Evolutionary conservation across 139 green algal species (phyloP).

Genomic region (Tetraselmis chui): DNA sequence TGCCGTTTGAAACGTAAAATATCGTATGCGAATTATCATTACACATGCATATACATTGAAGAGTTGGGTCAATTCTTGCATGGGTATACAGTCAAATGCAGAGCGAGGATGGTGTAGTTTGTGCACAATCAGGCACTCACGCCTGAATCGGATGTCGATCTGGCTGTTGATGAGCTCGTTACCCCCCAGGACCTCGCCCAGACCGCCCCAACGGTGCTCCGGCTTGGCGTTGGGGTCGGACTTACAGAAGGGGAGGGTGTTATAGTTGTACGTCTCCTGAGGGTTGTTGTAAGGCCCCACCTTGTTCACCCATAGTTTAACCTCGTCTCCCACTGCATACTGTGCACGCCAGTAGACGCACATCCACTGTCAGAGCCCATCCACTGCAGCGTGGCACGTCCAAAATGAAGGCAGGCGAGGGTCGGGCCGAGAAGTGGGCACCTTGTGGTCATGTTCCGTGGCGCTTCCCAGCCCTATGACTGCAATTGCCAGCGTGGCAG

Average conservation of each 20-base stretch:
- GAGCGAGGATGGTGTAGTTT: neutral
- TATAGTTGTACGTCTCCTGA: slow-evolving; percentile 98
- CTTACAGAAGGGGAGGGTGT: slow-evolving; percentile 89
- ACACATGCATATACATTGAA: neutral
- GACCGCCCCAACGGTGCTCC: slow-evolving; percentile 83
- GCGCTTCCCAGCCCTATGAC: too few species aligned
- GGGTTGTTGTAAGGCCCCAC: slow-evolving; percentile 95
- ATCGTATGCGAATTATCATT: neutral
- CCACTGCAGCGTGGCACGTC: too few species aligned
- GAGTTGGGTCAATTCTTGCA: neutral
- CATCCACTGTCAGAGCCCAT: too few species aligned
- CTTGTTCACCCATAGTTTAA: slow-evolving; percentile 93
- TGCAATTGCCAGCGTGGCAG: too few species aligned
- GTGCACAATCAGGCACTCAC: slow-evolving; percentile 24
- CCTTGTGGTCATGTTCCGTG: too few species aligned
- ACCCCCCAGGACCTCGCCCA: slow-evolving; percentile 91
- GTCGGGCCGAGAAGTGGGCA: too few species aligned
- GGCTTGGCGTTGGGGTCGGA: slow-evolving; percentile 34
- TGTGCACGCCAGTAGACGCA: slow-evolving; percentile 37
- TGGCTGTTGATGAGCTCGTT: slow-evolving; percentile 94
- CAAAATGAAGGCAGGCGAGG: too few species aligned
- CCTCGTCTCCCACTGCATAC: slow-evolving; percentile 61
- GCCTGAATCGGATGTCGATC: slow-evolving; percentile 79
- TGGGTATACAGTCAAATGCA: neutral
- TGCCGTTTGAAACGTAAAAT: neutral